Percentiles rank a stretch among this genome's conserved stretches.
These are phyloP conservation scores for Musa schizocarpa DNA, from an alignment of 176 grass and related monocot genomes.

Conservation along the genomic window DNA sequence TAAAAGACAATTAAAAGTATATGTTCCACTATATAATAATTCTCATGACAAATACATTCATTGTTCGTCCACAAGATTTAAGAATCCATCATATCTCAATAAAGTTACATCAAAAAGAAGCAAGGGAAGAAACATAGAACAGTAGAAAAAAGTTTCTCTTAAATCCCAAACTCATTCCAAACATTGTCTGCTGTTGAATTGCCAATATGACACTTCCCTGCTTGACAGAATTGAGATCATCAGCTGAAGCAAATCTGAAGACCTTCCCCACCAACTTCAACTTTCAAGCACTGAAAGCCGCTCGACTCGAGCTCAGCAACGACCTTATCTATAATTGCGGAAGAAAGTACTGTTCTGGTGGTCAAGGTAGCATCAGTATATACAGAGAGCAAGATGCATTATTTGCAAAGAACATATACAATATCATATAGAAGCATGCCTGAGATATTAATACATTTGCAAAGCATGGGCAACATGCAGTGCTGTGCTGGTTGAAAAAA, in stretches of 20 bases:
- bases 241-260: constrained; percentile 41
- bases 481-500: background rate
- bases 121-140: background rate
- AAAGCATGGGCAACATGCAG: background rate
- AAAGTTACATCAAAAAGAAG: background rate
- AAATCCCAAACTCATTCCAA: background rate
- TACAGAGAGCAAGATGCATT: background rate
- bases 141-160: background rate
- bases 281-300: constrained; percentile 65
- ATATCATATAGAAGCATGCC: background rate
- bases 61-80: background rate
- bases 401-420: too few species aligned
- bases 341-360: constrained; percentile 33
- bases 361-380: constrained; percentile 38
- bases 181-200: background rate
- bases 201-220: background rate
- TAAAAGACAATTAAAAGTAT: background rate
- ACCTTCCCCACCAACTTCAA: constrained; percentile 65
- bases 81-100: background rate
- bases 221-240: background rate
- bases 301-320: constrained; percentile 42
- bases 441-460: background rate
- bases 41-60: background rate
- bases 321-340: constrained; percentile 47
- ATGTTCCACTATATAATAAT: too few species aligned